Percentiles rank a stretch among this genome's conserved stretches.
phyloP scores from a whole-genome alignment of 495 filamentous ascomycete species.

The Aspergillus conjunctus region DNA sequence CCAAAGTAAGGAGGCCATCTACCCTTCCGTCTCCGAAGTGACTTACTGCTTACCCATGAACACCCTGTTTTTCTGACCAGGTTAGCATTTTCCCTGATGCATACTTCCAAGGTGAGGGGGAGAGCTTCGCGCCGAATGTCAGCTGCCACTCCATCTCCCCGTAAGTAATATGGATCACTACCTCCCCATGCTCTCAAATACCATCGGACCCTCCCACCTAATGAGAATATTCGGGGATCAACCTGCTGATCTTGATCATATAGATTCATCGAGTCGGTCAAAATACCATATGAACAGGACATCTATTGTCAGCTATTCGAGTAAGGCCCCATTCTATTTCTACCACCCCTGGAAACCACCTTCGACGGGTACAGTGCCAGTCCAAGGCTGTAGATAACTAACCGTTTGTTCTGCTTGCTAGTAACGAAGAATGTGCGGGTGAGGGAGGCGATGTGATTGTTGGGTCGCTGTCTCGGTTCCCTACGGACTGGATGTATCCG shows the following conservation, averaged over 20 bases:
- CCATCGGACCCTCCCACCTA: not conserved
- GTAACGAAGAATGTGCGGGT: not conserved
- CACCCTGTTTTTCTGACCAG: not conserved
- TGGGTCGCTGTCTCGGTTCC: not conserved
- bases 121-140: not conserved
- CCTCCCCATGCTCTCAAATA: no score
- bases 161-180: not conserved
- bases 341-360: not conserved
- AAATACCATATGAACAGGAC: not conserved
- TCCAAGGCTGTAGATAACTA: no score
- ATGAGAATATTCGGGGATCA: not conserved
- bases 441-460: slow-evolving; percentile 6
- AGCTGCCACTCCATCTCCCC: slow-evolving; percentile 1
- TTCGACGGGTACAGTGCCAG: no score
- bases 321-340: not conserved
- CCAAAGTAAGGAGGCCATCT: no score
- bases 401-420: not conserved
- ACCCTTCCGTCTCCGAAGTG: no score
- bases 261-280: slow-evolving; percentile 2
- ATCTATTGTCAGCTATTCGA: slow-evolving; percentile 7
- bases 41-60: no score
- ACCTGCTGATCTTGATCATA: not conserved
- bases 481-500: not conserved
- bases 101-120: not conserved
- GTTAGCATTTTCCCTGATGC: not conserved